Evolutionary conservation across 495 filamentous ascomycete species (phyloP), one percentile per base, ranked within the genome.

Genomic region (Durotheca rogersii): DNA sequence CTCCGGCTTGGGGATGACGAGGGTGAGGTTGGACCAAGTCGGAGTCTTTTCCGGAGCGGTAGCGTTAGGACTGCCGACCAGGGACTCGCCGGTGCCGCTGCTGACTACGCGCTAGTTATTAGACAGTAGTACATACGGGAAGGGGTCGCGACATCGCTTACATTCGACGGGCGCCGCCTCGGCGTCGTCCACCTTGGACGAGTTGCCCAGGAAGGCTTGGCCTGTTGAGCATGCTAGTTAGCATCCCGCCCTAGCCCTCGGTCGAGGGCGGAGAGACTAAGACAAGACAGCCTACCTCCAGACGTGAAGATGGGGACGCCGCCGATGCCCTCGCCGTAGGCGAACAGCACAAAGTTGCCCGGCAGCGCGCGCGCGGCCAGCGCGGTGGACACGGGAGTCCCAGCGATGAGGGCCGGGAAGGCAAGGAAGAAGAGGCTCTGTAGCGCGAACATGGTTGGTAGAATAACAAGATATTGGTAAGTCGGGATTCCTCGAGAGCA

Each of bases 301-400:
- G 62, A 56, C 17, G 69, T 69, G 41, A 67, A 67, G 18, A 73
- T 30, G 6, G 58, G 59, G 17, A 69, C 56, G 3, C 70, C 68
- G 7, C 55, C 59, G 38, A 71, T 66, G 12, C 56, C 56, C 4
- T 58, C 58, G 6, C 65, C 67, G 27, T 73, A 72, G 9, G 66
- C 67, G 25, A 67, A 72, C 4, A 73, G 59, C 14, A 7, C 35
- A 53, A 70, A 73, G 14, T 41, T 40, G 0, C 31, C 6, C 29
- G 15, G 42, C 7, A 32, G 58, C 5, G 39, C 17, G 2, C 52
- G 46, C 30, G 27, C 9, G n/a, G 37, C 20, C 1, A 51, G 5
- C 9, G 30, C 31, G 1, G 48, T 31, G 10, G 56, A 52, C 9
- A 23, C 31, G 1, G 48, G 38, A 10, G 56, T 48, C 30, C 25